A percentile compares a stretch with the other conserved stretches of the same genome.
Evolutionary conservation across 306 rosid species (phyloP).

Genomic region (Trifolium subterraneum): DNA sequence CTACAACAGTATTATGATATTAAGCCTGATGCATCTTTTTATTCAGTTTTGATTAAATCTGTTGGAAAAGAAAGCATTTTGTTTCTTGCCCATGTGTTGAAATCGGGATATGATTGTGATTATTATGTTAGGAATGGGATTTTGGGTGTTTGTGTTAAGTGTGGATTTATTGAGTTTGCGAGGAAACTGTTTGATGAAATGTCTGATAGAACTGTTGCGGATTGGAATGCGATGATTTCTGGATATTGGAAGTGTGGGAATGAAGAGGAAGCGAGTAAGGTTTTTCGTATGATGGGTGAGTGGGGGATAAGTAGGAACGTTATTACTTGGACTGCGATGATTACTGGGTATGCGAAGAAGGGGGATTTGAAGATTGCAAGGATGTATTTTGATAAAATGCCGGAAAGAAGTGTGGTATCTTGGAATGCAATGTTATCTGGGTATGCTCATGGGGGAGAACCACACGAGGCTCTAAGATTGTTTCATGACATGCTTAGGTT

Average conservation of each 20-base stretch:
- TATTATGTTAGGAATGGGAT: slow-evolving; percentile 59
- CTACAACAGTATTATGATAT: slow-evolving; percentile 38
- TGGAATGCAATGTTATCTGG: slow-evolving; percentile 87
- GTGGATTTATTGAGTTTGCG: slow-evolving; percentile 53
- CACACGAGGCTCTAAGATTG: slow-evolving; percentile 59
- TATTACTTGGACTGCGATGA: slow-evolving; percentile 72
- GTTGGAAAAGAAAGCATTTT: slow-evolving; percentile 48
- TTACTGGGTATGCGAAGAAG: slow-evolving; percentile 62
- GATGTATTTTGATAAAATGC: slow-evolving; percentile 62
- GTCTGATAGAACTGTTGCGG: slow-evolving; percentile 57
- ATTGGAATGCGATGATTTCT: slow-evolving; percentile 71
- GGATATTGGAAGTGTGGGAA: slow-evolving; percentile 68
- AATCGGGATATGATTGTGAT: slow-evolving; percentile 53
- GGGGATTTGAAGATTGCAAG: slow-evolving; percentile 57
- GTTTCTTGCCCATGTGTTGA: slow-evolving; percentile 59
- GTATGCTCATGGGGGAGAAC: slow-evolving; percentile 60
- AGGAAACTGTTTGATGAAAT: slow-evolving; percentile 63
- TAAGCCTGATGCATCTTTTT: slow-evolving; percentile 48
- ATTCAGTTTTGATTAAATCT: slow-evolving; percentile 54
- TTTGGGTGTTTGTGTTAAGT: slow-evolving; percentile 48
- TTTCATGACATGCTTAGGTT: slow-evolving; percentile 60
- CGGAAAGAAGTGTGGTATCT: slow-evolving; percentile 62
- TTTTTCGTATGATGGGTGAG: slow-evolving; percentile 51
- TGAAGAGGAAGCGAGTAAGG: slow-evolving; percentile 57
- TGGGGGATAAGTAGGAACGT: slow-evolving; percentile 40